Conservation (phyloP, 1,284 basidiomycete species). For the Anthracocystis walkeri region DNA sequence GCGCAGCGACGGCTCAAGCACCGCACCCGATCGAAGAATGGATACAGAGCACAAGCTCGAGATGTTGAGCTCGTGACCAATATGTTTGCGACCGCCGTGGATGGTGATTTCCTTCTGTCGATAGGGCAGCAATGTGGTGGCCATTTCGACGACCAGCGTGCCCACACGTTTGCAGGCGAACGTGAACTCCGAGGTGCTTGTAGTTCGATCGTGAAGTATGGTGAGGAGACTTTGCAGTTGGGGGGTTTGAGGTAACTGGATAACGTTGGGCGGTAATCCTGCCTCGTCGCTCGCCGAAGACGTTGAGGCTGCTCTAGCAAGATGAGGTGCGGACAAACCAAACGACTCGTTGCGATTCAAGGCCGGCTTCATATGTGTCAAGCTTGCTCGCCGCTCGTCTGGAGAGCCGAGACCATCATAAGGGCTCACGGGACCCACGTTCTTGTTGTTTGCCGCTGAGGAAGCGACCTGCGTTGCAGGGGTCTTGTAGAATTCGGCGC, state of each 20-base stretch:
- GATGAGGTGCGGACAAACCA: slow-evolving; percentile 8
- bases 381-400: slow-evolving; percentile 29
- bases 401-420: slow-evolving; percentile 36
- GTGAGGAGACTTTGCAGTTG: slow-evolving; percentile 80
- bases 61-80: slow-evolving; percentile 77
- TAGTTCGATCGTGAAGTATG: slow-evolving; percentile 79
- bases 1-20: slow-evolving; percentile 88
- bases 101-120: slow-evolving; percentile 74
- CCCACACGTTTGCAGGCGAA: slow-evolving; percentile 88
- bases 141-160: slow-evolving; percentile 85
- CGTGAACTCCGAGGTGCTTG: slow-evolving; percentile 80
- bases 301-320: slow-evolving; percentile 14
- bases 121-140: slow-evolving; percentile 84
- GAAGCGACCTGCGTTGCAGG: slow-evolving; percentile 26
- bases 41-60: slow-evolving; percentile 82
- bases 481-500: slow-evolving; percentile 57
- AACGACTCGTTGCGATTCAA: slow-evolving; percentile 24
- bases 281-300: slow-evolving; percentile 24
- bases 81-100: slow-evolving; percentile 76
- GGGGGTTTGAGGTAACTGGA: slow-evolving; percentile 81
- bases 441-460: background rate
- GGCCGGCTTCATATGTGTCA: slow-evolving; percentile 21
- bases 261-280: slow-evolving; percentile 73
- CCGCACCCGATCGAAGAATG: slow-evolving; percentile 87
- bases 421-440: slow-evolving; percentile 20